phyloP scores from a whole-genome alignment of 371 early-diverging fungal species.

The Gilbertella persicaria region DNA sequence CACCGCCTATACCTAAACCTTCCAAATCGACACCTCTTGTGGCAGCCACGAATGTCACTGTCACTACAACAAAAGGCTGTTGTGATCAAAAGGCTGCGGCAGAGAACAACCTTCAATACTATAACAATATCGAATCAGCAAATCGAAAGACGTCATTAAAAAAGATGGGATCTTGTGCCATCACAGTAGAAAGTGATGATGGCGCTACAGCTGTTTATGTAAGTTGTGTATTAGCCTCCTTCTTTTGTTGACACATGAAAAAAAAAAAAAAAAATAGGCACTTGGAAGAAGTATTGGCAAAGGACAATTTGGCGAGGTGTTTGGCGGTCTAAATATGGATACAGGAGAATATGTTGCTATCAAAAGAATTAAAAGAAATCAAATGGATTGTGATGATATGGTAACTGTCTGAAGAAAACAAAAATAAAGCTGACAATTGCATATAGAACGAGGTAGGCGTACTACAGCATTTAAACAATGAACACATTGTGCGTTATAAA shows the following conservation, averaged over 20 bases:
- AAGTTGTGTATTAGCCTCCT: conserved; percentile 1
- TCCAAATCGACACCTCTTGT: conserved; percentile 20
- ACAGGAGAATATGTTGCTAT: conserved; percentile 90
- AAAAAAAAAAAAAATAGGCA: conserved; percentile 47
- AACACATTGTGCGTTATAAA: conserved; percentile 86
- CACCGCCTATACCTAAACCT: conserved; percentile 9
- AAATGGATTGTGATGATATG: conserved; percentile 64
- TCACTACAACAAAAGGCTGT: background rate
- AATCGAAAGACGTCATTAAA: conserved; percentile 27
- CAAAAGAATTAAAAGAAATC: conserved; percentile 76
- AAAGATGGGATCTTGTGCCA: conserved; percentile 26
- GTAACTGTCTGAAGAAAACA: conserved; percentile 13
- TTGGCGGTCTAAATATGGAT: conserved; percentile 77
- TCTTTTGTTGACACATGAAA: background rate
- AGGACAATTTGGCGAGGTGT: conserved; percentile 91
- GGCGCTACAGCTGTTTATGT: conserved; percentile 24
- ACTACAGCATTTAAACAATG: conserved; percentile 74
- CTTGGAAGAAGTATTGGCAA: conserved; percentile 90
- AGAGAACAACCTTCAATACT: background rate
- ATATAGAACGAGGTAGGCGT: conserved; percentile 70
- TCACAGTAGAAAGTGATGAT: conserved; percentile 19
- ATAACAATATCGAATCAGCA: conserved; percentile 2
- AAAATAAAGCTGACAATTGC: background rate
- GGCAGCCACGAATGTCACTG: conserved; percentile 1
- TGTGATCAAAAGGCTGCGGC: background rate